Evolutionary conservation across 345 rosid species (phyloP).

Genomic region (Eucalyptus pauciflora): DNA sequence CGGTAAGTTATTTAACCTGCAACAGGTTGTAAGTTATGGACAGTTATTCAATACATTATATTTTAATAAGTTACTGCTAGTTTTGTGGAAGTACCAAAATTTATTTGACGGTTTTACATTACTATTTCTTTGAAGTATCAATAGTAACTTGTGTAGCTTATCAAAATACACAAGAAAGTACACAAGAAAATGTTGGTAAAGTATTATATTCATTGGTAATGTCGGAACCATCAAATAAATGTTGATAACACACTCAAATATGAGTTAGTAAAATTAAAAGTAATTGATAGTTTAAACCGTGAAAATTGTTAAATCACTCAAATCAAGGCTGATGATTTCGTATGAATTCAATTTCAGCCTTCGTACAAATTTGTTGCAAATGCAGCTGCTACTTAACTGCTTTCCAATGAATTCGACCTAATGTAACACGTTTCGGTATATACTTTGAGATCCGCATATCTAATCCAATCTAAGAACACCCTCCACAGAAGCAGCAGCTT

Average conservation of each 20-base stretch:
- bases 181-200: neutral
- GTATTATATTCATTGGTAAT: neutral
- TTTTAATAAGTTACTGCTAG: neutral
- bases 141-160: neutral
- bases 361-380: no score
- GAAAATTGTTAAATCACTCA: neutral
- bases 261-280: neutral
- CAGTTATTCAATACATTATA: neutral
- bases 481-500: no score
- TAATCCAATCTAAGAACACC: no score
- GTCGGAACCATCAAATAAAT: neutral
- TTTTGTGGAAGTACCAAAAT: neutral
- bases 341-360: neutral
- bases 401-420: no score
- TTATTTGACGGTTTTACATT: neutral
- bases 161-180: neutral
- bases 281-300: neutral
- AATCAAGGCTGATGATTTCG: neutral
- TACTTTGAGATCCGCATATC: no score
- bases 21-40: neutral
- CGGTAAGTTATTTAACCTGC: neutral
- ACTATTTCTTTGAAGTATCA: neutral
- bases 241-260: neutral
- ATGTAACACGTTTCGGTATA: no score
- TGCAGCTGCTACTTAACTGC: no score